Evolutionary conservation across 805 yeast species (phyloP), one percentile per base, ranked within the genome.

Genomic region (Blastobotrys attinorum): DNA sequence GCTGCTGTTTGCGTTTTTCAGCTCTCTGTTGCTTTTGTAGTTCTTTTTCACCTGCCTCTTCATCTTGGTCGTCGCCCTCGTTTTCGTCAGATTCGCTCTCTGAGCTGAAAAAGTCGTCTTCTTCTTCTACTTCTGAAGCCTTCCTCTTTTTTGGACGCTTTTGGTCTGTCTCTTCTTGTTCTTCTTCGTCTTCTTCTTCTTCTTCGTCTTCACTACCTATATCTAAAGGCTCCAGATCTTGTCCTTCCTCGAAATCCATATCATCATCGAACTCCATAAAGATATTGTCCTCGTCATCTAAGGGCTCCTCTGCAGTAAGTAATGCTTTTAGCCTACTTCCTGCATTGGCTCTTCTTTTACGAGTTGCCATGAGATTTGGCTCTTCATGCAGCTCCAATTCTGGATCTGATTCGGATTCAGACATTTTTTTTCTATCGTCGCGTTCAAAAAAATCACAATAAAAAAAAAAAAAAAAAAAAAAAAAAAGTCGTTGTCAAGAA

Each of bases 321-420:
- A 92, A 71, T 45, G 78, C 77, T 55, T 77, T 76, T 59, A 92
- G 68, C 43, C 92, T 71, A 42, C 85, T 82, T 13, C 98, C 98
- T 1, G 98, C 98, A 64, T 90, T 92, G 36, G 87, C 63, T 43
- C 98, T 76, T 50, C 86, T 71, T 47, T 77, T 66, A 48, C 97
- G 74, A 2, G 95, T 81, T 17, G 83, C 77, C 53, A 83, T 82
- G 44, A 87, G 70, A 54, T 76, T 72, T 37, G 79, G 82, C 31
- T 69, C 75, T 15, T 15, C 20, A 35, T 55, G 22, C 13, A 22
- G 22, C 27, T 17, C 43, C 31, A 31, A 21, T 39, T 33, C 42
- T 29, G 11, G 15, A 6, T 22, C 27, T 8, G 29, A 7, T 3
- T 38, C 40, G n/a, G 40, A 38, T 15, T 8, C 33, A 6, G 36